Evolutionary conservation across 2,329 filamentous ascomycete species (phyloP).

Genomic region (Lizonia empirigonia): DNA sequence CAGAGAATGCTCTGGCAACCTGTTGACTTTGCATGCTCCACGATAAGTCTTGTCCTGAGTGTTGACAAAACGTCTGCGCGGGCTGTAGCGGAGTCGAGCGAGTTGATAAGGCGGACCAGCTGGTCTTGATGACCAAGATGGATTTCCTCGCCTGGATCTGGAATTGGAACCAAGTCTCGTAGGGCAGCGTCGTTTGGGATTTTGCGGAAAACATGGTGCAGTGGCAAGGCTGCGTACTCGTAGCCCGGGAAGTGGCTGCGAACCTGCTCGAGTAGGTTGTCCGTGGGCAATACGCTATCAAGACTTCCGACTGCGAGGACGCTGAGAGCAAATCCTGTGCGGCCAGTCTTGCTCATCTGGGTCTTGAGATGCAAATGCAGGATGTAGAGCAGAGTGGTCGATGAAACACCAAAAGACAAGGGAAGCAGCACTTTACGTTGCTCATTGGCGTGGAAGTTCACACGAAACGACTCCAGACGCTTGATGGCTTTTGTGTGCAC

Average conservation of each 20-base stretch:
- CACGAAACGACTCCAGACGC: conserved; percentile 71
- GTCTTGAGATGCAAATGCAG: conserved; percentile 71
- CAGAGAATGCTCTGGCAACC: conserved; percentile 75
- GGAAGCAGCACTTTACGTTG: conserved; percentile 71
- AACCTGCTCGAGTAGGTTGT: conserved; percentile 44
- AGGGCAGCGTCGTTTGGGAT: conserved; percentile 31
- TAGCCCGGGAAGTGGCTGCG: conserved; percentile 69
- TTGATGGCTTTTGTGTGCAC: conserved; percentile 79
- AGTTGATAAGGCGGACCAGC: conserved; percentile 61
- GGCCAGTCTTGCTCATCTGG: conserved; percentile 68
- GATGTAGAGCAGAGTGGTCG: conserved; percentile 75
- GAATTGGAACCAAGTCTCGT: conserved; percentile 27
- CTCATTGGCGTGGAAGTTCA: conserved; percentile 53
- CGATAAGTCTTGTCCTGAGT: conserved; percentile 73
- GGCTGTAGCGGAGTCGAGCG: conserved; percentile 75
- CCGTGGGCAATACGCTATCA: conserved; percentile 11
- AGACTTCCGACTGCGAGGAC: conserved; percentile 56
- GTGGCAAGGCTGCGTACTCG: conserved; percentile 64
- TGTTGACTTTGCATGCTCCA: conserved; percentile 56
- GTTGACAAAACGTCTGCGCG: conserved; percentile 74
- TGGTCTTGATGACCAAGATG: conserved; percentile 25
- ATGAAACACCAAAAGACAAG: conserved; percentile 82
- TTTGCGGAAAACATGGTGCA: conserved; percentile 61
- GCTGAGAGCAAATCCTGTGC: conserved; percentile 70
- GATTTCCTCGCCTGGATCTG: neutral